Percentiles rank a stretch among this genome's conserved stretches.
Evolutionary conservation across 257 asterid species (phyloP).

Genomic region (Agastache rugosa): DNA sequence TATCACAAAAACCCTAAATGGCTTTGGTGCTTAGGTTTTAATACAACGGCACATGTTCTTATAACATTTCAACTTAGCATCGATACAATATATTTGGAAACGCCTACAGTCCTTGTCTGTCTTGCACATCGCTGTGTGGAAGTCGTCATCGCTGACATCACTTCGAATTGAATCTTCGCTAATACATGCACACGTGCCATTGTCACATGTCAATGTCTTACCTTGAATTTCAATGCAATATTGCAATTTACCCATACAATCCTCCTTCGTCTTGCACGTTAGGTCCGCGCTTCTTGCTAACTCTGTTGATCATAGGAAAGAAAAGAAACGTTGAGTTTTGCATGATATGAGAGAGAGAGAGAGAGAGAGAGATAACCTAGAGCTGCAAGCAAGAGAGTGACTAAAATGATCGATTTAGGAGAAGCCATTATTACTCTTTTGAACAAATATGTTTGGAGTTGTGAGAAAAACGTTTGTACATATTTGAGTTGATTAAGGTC

Average conservation of each 20-base stretch:
- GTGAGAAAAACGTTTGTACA: background rate
- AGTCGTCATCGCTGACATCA: no score
- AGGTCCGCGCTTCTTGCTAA: background rate
- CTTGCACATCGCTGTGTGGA: background rate
- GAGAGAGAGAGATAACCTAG: background rate
- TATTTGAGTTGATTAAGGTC: background rate
- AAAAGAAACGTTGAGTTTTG: no score
- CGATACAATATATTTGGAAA: background rate
- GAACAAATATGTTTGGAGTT: background rate
- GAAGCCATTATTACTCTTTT: conserved; percentile 24
- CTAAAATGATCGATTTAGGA: background rate
- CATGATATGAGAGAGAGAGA: background rate
- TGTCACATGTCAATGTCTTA: background rate
- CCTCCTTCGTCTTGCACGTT: background rate
- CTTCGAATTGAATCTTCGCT: background rate
- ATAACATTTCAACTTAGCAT: background rate
- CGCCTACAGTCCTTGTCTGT: background rate
- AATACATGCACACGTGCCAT: background rate
- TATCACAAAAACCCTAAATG: no score
- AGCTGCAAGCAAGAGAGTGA: conserved; percentile 14
- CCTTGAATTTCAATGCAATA: background rate
- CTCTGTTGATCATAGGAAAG: background rate
- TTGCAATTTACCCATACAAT: background rate
- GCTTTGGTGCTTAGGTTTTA: background rate
- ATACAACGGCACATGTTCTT: background rate